Evolutionary conservation across 345 rosid species (phyloP).

Genomic region (Eucalyptus microcorys): DNA sequence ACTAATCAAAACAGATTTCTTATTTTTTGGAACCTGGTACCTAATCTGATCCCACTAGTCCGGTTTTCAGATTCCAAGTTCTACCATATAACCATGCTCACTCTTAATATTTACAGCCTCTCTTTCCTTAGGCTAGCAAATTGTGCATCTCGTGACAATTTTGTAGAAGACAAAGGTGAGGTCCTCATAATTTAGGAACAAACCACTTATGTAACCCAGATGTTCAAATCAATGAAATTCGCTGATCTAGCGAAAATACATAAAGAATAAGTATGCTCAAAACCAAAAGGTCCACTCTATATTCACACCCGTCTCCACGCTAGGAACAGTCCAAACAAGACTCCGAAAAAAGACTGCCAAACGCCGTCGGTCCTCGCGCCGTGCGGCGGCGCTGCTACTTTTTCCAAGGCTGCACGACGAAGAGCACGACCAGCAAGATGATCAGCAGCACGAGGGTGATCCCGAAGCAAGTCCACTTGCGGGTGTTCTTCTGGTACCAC

Average conservation of each 20-base stretch:
- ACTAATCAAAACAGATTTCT: accelerated
- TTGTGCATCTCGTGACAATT: background rate
- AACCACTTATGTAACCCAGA: background rate
- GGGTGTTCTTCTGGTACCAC: conserved; percentile 51
- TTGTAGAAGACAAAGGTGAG: background rate
- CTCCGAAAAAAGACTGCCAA: background rate
- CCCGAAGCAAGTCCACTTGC: conserved; percentile 75
- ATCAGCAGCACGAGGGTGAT: conserved; percentile 51
- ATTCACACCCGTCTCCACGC: background rate
- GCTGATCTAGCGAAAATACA: background rate
- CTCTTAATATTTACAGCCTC: background rate
- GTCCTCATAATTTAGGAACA: background rate
- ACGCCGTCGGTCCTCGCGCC: background rate
- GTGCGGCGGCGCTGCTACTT: background rate
- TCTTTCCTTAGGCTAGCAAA: background rate
- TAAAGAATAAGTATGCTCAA: background rate
- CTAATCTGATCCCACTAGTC: too few relatives aligned
- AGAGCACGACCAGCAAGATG: conserved; percentile 44
- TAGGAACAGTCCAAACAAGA: background rate
- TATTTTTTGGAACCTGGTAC: too few relatives aligned
- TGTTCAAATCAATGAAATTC: background rate
- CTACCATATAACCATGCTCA: too few relatives aligned
- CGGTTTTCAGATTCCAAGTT: too few relatives aligned
- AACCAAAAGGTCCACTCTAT: background rate
- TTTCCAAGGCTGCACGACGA: conserved; percentile 53